A percentile compares a stretch with the other conserved stretches of the same genome.
Evolutionary conservation across 2,329 filamentous ascomycete species (phyloP).

Genomic region (Trichoderma pleuroti): DNA sequence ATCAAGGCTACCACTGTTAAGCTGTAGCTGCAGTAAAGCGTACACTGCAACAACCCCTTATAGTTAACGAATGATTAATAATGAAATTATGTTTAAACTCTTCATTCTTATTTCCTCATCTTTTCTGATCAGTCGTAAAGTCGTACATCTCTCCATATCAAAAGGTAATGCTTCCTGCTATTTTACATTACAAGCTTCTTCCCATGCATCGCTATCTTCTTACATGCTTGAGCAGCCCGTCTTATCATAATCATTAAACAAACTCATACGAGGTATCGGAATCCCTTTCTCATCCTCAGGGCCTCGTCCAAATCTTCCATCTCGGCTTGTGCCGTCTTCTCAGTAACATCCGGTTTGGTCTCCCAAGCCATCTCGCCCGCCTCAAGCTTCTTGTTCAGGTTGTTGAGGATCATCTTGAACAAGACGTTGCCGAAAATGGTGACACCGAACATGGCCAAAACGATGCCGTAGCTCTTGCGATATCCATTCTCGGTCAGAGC

Average conservation of each 20-base stretch:
- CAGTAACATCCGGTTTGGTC: conserved; percentile 36
- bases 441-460: conserved; percentile 60
- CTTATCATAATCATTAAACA: neutral
- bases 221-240: neutral
- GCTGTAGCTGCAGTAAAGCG: neutral
- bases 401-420: conserved; percentile 45
- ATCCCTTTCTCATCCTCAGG: conserved; percentile 44
- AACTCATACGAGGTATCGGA: conserved; percentile 43
- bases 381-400: conserved; percentile 47
- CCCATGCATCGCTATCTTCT: neutral
- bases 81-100: neutral
- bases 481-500: conserved; percentile 56
- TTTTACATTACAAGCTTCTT: neutral
- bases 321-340: conserved; percentile 39
- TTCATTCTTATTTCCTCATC: neutral
- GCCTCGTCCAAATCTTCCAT: conserved; percentile 44
- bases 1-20: conserved; percentile 16
- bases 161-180: neutral
- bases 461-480: conserved; percentile 62
- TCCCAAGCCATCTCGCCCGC: conserved; percentile 40
- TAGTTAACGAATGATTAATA: neutral
- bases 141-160: neutral
- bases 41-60: neutral
- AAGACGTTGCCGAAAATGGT: conserved; percentile 51
- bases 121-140: neutral